These are phyloP conservation scores for Coriaria nepalensis DNA, from an alignment of 306 rosid species.

Conservation along the genomic window DNA sequence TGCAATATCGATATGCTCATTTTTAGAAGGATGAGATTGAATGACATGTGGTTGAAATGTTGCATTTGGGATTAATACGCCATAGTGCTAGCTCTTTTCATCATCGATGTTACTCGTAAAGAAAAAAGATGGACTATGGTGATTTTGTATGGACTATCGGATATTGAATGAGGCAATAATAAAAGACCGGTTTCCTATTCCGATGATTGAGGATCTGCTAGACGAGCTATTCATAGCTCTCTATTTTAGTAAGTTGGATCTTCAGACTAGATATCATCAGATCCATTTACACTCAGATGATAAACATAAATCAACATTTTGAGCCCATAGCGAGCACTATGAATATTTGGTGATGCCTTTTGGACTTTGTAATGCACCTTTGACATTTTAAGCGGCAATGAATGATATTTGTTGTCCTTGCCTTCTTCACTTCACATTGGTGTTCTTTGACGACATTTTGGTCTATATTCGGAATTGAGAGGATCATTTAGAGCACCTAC, in stretches of 20 bases:
- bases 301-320: background rate
- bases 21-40: background rate
- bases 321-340: background rate
- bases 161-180: background rate
- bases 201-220: background rate
- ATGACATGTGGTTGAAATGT: background rate
- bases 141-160: background rate
- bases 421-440: no score
- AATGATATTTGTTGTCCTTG: no score
- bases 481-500: background rate
- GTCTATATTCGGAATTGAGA: no score
- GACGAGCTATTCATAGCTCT: background rate
- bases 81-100: background rate
- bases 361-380: background rate
- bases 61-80: background rate
- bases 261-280: background rate
- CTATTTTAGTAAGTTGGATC: background rate
- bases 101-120: background rate
- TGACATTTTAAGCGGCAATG: background rate
- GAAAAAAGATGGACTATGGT: background rate
- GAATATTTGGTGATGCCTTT: background rate
- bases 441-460: no score
- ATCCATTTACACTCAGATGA: background rate
- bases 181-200: background rate
- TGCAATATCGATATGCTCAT: background rate